These are phyloP conservation scores for Hibiscus syriacus DNA, from an alignment of 345 rosid genomes.

Conservation along the genomic window DNA sequence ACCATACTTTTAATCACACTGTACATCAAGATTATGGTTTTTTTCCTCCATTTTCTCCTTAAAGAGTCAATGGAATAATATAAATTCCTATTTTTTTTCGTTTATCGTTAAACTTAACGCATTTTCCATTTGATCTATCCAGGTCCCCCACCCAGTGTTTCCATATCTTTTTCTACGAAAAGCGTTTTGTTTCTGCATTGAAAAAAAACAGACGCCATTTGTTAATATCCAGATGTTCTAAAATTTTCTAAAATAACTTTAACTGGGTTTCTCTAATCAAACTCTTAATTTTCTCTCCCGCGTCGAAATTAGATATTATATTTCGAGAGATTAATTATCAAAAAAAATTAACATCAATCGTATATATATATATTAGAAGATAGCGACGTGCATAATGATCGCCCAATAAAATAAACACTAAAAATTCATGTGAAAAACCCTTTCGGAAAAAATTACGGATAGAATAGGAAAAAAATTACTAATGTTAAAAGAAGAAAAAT, in stretches of 20 bases:
- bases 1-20: not conserved
- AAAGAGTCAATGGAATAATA: not conserved
- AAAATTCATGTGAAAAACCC: no score
- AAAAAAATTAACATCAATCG: no score
- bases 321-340: no score
- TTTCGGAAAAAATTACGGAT: no score
- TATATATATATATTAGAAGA: no score
- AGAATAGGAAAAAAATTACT: no score
- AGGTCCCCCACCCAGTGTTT: not conserved
- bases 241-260: not conserved
- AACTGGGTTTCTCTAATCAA: not conserved
- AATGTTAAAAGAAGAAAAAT: no score
- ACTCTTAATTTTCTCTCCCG: conserved; percentile 10
- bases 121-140: no score
- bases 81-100: not conserved
- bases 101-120: not conserved
- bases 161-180: not conserved
- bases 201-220: not conserved
- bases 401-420: no score
- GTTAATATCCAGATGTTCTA: not conserved
- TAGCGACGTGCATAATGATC: no score
- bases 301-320: no score
- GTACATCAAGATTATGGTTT: not conserved
- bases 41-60: not conserved
- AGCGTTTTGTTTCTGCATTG: not conserved